Conservation (phyloP, 1,284 basidiomycete genomes). For the Fomitopsis betulina region DNA sequence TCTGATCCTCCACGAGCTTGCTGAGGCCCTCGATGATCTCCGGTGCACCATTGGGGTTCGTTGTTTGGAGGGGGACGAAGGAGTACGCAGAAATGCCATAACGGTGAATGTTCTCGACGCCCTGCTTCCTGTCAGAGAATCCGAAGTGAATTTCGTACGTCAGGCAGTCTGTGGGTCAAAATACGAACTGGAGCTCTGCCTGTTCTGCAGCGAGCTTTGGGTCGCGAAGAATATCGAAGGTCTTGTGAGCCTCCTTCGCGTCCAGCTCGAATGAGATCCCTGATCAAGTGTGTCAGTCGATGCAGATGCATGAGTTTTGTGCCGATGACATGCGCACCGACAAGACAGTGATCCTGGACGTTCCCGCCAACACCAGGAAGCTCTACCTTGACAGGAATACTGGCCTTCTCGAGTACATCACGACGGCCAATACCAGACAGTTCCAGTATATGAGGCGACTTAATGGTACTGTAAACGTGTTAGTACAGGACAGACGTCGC, state of each 20-base stretch:
- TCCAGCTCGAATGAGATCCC: conserved; percentile 9
- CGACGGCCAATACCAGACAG: conserved; percentile 34
- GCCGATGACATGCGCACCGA: not conserved
- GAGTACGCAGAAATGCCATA: conserved; percentile 6
- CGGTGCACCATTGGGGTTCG: conserved; percentile 4
- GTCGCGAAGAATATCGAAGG: conserved; percentile 11
- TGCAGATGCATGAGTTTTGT: not conserved
- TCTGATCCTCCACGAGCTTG: conserved; percentile 4
- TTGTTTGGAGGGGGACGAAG: conserved; percentile 8
- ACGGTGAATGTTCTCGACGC: conserved; percentile 8
- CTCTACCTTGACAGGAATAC: conserved; percentile 20
- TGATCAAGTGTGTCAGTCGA: not conserved
- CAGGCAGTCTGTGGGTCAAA: not conserved
- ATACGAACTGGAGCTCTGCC: conserved; percentile 7
- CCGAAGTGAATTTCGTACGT: not conserved
- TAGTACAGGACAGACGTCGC: not conserved
- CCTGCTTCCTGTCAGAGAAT: not conserved
- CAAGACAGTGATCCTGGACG: conserved; percentile 29
- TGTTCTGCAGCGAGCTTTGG: conserved; percentile 9
- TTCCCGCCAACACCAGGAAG: conserved; percentile 31
- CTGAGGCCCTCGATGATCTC: conserved; percentile 1
- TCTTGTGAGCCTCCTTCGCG: not conserved
- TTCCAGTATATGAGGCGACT: conserved; percentile 33
- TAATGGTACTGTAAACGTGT: conserved; percentile 13
- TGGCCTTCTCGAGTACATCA: conserved; percentile 24